These are phyloP conservation scores for Rhodomyrtus tomentosa DNA, from an alignment of 345 rosid genomes.

Conservation along the genomic window DNA sequence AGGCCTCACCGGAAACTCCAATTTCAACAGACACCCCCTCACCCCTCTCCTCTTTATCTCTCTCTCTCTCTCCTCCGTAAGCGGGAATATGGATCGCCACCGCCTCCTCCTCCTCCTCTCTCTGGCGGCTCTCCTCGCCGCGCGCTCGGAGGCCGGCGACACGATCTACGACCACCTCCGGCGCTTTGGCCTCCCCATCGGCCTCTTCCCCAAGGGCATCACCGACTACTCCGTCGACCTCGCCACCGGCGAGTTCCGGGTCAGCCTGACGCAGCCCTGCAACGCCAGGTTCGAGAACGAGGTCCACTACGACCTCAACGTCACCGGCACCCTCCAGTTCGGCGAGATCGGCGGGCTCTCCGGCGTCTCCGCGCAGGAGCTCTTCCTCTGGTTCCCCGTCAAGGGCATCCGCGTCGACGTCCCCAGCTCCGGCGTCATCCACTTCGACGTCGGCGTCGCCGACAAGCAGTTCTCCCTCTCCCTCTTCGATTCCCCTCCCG, in stretches of 20 bases:
- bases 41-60: too few species aligned
- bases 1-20: background rate
- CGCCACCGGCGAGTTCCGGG: conserved; percentile 41
- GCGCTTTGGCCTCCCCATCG: conserved; percentile 53
- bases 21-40: background rate
- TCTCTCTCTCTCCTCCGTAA: background rate
- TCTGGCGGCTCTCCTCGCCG: background rate
- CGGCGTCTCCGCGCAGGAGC: conserved; percentile 69
- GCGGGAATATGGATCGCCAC: background rate
- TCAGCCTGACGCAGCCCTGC: conserved; percentile 52
- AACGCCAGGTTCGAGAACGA: conserved; percentile 73
- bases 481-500: conserved; percentile 70
- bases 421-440: conserved; percentile 62
- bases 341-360: conserved; percentile 60
- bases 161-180: conserved; percentile 38
- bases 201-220: conserved; percentile 65
- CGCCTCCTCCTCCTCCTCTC: background rate
- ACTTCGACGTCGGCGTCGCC: conserved; percentile 77
- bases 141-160: background rate
- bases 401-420: conserved; percentile 64
- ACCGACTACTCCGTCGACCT: conserved; percentile 41
- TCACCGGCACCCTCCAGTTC: conserved; percentile 45
- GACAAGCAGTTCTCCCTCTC: conserved; percentile 76
- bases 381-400: conserved; percentile 79
- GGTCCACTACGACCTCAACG: conserved; percentile 68